Conservation (phyloP, 116 monocot genomes). For the Phalaenopsis hybrid region DNA sequence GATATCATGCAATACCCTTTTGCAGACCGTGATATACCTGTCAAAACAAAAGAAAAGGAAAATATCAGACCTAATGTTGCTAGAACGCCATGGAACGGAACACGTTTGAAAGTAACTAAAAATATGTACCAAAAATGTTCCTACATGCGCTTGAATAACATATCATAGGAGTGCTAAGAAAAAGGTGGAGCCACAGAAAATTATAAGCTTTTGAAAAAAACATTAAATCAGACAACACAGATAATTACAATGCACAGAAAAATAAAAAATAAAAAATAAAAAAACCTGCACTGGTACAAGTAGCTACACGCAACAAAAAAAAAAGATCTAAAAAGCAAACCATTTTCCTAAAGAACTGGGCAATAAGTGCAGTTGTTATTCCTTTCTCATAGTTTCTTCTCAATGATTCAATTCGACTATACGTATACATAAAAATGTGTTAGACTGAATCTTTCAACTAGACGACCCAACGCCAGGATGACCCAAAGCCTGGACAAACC, state of each 20-base stretch:
- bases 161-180: not conserved
- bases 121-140: not conserved
- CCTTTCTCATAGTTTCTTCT: not conserved
- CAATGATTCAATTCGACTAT: no score
- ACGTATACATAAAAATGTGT: no score
- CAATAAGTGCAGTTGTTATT: not conserved
- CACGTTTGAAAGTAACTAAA: not conserved
- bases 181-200: not conserved
- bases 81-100: constrained; percentile 4
- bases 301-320: not conserved
- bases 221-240: not conserved
- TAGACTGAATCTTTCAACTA: no score
- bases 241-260: constrained; percentile 1
- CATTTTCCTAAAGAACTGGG: not conserved
- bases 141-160: not conserved
- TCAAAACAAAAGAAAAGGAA: constrained; percentile 6
- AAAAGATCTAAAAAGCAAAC: not conserved
- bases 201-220: not conserved
- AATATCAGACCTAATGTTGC: not conserved
- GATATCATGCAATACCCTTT: constrained; percentile 95
- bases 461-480: no score
- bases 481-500: no score
- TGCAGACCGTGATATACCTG: constrained; percentile 89
- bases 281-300: not conserved
- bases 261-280: not conserved